Base-by-base conservation (phyloP, 2,329 filamentous ascomycete species). In the Metarhizium album region DNA sequence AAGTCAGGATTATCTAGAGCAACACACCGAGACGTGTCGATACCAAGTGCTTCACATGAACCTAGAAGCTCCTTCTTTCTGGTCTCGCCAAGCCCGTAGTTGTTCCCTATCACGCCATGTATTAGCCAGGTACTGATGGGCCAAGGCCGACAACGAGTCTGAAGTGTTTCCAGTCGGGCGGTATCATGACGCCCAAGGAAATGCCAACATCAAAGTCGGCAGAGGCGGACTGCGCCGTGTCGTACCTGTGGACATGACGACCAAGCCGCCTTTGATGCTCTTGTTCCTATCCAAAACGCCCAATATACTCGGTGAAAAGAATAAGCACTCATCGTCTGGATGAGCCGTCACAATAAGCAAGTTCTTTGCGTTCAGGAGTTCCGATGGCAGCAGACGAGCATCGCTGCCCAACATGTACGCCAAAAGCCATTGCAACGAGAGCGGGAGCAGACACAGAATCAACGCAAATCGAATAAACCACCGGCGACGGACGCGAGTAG, bases 241-340 rank as follows among this genome's bases (percentile, higher is more conserved):
- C 55, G 16, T 42, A 60, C 59, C 59, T 13, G 56, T 62, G 38
- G 67, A 70, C 56, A 68, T 63, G 45, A 62, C 63, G 24, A 58
- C 50, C 54, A 66, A 42, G 0, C 58, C 58, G 0, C 63, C 63
- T 9, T 53, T 59, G 9, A 59, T 53, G 1, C 48, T 46, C 42
- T 45, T 59, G 46, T 64, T 62, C n/a, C 61, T 50, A 42, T 61
- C 61, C 45, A 66, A 54, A 8, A 65, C 55, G 27, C 62, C 63
- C 33, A 66, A 46, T 6, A 65, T 63, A 50, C 57, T 62, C 2
- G 63, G 63, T 3, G 64, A 52, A 42, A 65, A 65, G 50, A 65
- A 66, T 5, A 65, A 59, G 27, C 63, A 66, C 55, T 75, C 74
- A 7, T 69, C 67, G 33, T 67, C 67, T 14, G 63, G 63, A 40